Conservation (phyloP, 805 yeast species). For the Blastobotrys parvus region DNA sequence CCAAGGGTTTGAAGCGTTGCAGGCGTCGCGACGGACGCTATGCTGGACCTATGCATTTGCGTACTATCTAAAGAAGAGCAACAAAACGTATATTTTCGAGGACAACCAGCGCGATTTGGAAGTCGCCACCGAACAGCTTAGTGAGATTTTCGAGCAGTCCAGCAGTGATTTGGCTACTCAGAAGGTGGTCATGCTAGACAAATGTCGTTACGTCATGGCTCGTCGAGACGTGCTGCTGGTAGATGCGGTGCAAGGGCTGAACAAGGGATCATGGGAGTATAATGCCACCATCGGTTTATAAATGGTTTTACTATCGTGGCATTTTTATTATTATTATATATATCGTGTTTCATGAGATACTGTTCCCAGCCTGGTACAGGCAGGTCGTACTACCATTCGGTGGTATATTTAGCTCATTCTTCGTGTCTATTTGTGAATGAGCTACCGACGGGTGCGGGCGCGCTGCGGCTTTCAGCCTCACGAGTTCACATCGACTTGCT, state of each 20-base stretch:
- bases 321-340: too few species aligned
- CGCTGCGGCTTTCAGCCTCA: too few species aligned
- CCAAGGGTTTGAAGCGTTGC: constrained; percentile 57
- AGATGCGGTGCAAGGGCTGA: constrained; percentile 36
- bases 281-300: constrained; percentile 13
- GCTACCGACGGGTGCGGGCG: too few species aligned
- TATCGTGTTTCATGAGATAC: too few species aligned
- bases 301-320: too few species aligned
- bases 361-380: too few species aligned
- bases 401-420: too few species aligned
- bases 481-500: too few species aligned
- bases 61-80: constrained; percentile 49
- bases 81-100: constrained; percentile 57
- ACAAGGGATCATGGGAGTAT: constrained; percentile 31
- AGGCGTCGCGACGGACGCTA: constrained; percentile 63
- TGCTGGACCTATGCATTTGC: constrained; percentile 90
- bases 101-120: constrained; percentile 58
- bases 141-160: constrained; percentile 46
- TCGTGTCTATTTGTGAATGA: too few species aligned
- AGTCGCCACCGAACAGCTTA: constrained; percentile 59
- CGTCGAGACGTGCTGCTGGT: constrained; percentile 37
- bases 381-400: too few species aligned
- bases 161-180: constrained; percentile 27
- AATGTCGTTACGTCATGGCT: constrained; percentile 35
- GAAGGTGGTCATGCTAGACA: constrained; percentile 35